phyloP scores from a whole-genome alignment of 2,329 filamentous ascomycete species.

The Pseudomassariella vexata region DNA sequence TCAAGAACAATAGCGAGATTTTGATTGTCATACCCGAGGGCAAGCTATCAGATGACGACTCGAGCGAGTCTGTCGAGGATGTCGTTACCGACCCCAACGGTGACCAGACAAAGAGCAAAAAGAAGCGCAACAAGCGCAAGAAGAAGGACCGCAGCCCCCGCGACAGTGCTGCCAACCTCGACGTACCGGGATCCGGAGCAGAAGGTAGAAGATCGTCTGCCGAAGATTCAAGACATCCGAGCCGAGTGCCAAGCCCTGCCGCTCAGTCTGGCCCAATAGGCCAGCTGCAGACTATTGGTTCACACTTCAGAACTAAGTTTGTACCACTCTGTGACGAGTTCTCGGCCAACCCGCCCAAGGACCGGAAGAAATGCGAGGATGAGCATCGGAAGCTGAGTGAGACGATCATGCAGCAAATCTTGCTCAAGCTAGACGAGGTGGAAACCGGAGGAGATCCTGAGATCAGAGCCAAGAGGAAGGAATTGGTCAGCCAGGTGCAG shows the following conservation, averaged over 20 bases:
- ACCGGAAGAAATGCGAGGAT: constrained; percentile 62
- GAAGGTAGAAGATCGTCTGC: constrained; percentile 24
- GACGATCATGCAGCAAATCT: constrained; percentile 67
- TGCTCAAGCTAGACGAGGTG: constrained; percentile 72
- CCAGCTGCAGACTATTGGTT: constrained; percentile 61
- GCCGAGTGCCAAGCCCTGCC: constrained; percentile 30
- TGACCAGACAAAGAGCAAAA: constrained; percentile 36
- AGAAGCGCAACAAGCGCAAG: constrained; percentile 27
- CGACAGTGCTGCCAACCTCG: constrained; percentile 36
- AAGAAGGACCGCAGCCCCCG: constrained; percentile 34
- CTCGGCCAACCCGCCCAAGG: constrained; percentile 54
- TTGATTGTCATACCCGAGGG: constrained; percentile 51
- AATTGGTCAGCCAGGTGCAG: constrained; percentile 67
- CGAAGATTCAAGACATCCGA: constrained; percentile 30
- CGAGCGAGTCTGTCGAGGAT: constrained; percentile 35
- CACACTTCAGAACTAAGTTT: constrained; percentile 58
- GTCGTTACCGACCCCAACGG: constrained; percentile 35
- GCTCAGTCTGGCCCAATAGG: constrained; percentile 41
- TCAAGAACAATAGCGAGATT: constrained; percentile 59
- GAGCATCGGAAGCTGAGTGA: constrained; percentile 73
- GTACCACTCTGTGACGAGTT: constrained; percentile 62
- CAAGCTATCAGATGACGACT: constrained; percentile 31
- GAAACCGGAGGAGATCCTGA: constrained; percentile 66
- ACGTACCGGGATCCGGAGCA: constrained; percentile 28
- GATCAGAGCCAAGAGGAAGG: constrained; percentile 61